A percentile compares a stretch with the other conserved stretches of the same genome.
Evolutionary conservation across 169 alveolate species (phyloP).

Genomic region (Cyclospora cayetanensis): DNA sequence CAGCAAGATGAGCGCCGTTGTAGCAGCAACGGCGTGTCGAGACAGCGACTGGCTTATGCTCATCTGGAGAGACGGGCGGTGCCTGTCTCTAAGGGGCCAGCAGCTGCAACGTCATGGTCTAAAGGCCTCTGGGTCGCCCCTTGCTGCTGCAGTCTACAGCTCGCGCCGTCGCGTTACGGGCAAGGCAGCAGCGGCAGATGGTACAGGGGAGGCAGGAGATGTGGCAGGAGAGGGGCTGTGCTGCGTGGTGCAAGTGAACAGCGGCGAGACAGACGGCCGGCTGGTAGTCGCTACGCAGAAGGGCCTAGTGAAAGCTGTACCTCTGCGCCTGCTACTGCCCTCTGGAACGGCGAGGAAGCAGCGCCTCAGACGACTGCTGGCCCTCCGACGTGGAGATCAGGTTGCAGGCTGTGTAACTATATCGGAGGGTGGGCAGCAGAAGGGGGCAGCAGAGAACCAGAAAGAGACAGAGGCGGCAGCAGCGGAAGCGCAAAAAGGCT

Average conservation of each 20-base stretch:
- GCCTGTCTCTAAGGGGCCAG: background rate
- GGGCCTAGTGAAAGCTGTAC: background rate
- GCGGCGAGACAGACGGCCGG: background rate
- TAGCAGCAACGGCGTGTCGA: background rate
- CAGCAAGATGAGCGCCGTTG: background rate
- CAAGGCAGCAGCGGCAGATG: background rate
- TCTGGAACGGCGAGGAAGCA: background rate
- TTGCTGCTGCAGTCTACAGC: background rate
- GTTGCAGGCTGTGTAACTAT: background rate
- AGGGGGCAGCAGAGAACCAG: background rate
- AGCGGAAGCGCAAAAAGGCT: background rate
- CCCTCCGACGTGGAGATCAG: background rate
- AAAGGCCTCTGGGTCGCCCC: background rate
- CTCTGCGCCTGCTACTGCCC: conserved; percentile 11
- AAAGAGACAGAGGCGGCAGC: background rate
- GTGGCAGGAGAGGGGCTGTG: background rate
- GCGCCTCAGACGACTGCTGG: background rate
- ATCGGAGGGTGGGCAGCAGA: background rate
- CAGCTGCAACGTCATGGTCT: conserved; percentile 19
- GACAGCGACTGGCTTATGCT: conserved; percentile 3
- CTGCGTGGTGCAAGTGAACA: background rate
- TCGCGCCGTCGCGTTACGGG: background rate
- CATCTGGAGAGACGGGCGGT: background rate
- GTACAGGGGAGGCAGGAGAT: background rate
- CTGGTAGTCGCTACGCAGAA: background rate